Conservation (phyloP, 306 rosid genomes). For the Citrullus mucosospermus region DNA sequence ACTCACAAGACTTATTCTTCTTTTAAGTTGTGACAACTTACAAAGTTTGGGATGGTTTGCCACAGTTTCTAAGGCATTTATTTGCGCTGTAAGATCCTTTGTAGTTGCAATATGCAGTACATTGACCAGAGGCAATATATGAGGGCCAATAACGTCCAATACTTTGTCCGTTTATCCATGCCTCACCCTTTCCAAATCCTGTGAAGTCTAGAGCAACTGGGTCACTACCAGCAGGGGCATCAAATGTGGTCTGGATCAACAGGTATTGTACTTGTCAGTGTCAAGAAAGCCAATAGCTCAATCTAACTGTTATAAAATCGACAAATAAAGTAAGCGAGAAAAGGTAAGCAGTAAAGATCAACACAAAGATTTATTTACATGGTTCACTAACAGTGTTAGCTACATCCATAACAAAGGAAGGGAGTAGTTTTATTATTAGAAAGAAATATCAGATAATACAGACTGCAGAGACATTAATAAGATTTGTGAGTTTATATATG, state of each 20-base stretch:
- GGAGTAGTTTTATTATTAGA: too few relatives aligned
- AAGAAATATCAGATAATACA: too few relatives aligned
- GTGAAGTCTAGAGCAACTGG: conserved; percentile 85
- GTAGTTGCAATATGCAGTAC: conserved; percentile 43
- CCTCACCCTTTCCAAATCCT: conserved; percentile 92
- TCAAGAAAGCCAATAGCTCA: conserved; percentile 1
- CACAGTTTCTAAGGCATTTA: conserved; percentile 78
- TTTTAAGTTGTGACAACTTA: conserved; percentile 24
- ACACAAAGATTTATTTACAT: too few relatives aligned
- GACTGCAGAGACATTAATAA: too few relatives aligned
- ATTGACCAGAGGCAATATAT: conserved; percentile 34
- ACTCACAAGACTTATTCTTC: too few relatives aligned
- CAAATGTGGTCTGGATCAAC: conserved; percentile 49
- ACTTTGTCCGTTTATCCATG: conserved; percentile 97
- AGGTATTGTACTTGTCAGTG: conserved; percentile 17
- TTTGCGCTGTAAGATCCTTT: conserved; percentile 37
- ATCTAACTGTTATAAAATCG: background rate
- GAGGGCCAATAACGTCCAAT: conserved; percentile 93
- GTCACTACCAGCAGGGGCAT: conserved; percentile 47
- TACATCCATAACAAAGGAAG: too few relatives aligned
- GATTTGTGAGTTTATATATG: too few relatives aligned
- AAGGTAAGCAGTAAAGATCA: too few relatives aligned
- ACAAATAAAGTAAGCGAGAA: too few relatives aligned
- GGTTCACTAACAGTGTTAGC: too few relatives aligned
- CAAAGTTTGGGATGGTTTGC: conserved; percentile 76